phyloP scores from a whole-genome alignment of 169 alveolate genomes.

The Haemoproteus tartakovskyi region DNA sequence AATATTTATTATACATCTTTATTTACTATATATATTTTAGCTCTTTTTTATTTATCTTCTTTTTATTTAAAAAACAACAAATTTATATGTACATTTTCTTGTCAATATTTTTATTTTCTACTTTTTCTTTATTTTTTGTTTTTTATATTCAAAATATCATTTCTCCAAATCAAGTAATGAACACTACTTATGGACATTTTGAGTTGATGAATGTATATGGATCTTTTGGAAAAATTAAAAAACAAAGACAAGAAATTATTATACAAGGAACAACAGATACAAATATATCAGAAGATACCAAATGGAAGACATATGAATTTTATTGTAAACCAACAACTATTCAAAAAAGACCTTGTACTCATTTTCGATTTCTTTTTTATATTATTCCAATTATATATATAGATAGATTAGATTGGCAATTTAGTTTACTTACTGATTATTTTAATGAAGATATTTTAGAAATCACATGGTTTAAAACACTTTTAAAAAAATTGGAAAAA shows the following conservation, averaged over 20 bases:
- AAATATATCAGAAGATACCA: neutral
- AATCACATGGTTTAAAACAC: constrained; percentile 15
- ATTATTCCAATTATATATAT: constrained; percentile 36
- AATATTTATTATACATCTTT: neutral
- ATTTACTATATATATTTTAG: neutral
- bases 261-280: neutral
- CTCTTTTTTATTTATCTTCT: constrained; percentile 1
- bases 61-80: constrained; percentile 7
- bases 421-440: neutral
- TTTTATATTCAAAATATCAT: constrained; percentile 16
- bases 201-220: constrained; percentile 54
- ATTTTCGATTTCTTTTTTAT: constrained; percentile 3
- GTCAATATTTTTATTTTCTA: constrained; percentile 27
- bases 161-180: constrained; percentile 52
- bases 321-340: constrained; percentile 45
- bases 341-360: constrained; percentile 6
- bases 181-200: constrained; percentile 5
- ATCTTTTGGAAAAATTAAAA: constrained; percentile 29
- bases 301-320: constrained; percentile 20
- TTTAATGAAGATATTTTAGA: constrained; percentile 8
- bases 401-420: constrained; percentile 61
- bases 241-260: constrained; percentile 26
- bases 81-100: constrained; percentile 4
- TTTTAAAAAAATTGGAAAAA: neutral
- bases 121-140: constrained; percentile 9